Evolutionary conservation across 352 stramenopile genomes (phyloP).

Genomic region (Aphanomyces euteiches): DNA sequence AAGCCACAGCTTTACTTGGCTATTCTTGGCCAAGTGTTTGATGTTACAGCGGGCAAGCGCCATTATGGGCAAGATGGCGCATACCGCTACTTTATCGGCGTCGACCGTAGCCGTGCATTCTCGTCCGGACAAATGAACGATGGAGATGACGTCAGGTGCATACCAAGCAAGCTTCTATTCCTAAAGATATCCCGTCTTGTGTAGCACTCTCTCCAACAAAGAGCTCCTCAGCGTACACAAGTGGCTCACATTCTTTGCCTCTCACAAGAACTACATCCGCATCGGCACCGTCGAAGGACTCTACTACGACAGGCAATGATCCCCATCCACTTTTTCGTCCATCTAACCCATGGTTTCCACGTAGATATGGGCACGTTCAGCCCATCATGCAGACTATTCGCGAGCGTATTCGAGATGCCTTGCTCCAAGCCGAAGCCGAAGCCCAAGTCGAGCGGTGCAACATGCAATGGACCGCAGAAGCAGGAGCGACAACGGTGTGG

Average conservation of each 20-base stretch:
- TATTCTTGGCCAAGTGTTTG: slow-evolving; percentile 28
- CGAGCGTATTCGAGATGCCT: slow-evolving; percentile 14
- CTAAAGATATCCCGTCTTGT: background rate
- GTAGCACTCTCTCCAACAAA: slow-evolving; percentile 14
- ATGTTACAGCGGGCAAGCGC: slow-evolving; percentile 11
- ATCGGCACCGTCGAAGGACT: slow-evolving; percentile 27
- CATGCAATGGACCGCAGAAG: slow-evolving; percentile 22
- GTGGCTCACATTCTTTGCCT: slow-evolving; percentile 24
- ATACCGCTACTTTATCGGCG: slow-evolving; percentile 21
- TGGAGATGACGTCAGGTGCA: slow-evolving; percentile 25
- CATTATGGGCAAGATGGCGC: slow-evolving; percentile 18
- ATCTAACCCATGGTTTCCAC: too few species aligned
- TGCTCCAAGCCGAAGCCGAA: background rate
- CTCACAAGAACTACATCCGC: slow-evolving; percentile 19
- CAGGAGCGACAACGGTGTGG: slow-evolving; percentile 14
- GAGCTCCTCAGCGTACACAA: slow-evolving; percentile 23
- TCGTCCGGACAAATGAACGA: slow-evolving; percentile 10
- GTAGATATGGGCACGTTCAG: slow-evolving; percentile 24
- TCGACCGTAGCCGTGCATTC: slow-evolving; percentile 27
- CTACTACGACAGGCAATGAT: slow-evolving; percentile 28
- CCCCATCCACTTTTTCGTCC: background rate
- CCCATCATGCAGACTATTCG: slow-evolving; percentile 13
- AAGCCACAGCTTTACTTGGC: slow-evolving; percentile 6
- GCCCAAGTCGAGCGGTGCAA: slow-evolving; percentile 21
- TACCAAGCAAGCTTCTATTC: background rate